phyloP scores from a whole-genome alignment of 2,329 filamentous ascomycete species.

The Hypocreales sp. region DNA sequence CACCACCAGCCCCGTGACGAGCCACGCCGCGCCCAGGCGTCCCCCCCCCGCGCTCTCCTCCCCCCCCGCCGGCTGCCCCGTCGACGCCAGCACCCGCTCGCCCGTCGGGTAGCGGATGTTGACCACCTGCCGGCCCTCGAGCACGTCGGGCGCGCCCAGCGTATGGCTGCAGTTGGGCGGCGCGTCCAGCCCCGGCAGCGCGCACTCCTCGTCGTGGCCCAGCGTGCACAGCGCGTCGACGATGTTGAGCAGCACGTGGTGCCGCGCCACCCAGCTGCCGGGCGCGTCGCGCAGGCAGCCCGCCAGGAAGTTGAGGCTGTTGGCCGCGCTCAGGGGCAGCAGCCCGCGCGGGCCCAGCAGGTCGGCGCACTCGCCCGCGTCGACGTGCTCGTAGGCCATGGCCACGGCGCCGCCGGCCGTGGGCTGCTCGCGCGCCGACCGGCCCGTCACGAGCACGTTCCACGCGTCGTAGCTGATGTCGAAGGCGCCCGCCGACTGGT shows the following conservation, averaged over 20 bases:
- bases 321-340: constrained; percentile 29
- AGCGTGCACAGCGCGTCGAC: constrained; percentile 29
- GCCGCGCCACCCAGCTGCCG: constrained; percentile 29
- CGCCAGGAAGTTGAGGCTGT: constrained; percentile 36
- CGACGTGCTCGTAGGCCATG: constrained; percentile 29
- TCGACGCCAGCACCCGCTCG: constrained; percentile 13
- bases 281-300: constrained; percentile 24
- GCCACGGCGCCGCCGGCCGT: constrained; percentile 28
- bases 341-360: constrained; percentile 28
- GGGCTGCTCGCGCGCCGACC: constrained; percentile 28
- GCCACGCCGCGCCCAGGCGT: too few species aligned
- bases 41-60: too few species aligned
- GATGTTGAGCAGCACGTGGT: constrained; percentile 36
- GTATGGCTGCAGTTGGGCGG: constrained; percentile 27
- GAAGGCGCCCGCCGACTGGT: constrained; percentile 39
- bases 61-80: too few species aligned
- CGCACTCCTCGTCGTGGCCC: constrained; percentile 30
- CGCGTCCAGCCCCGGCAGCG: constrained; percentile 22
- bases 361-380: constrained; percentile 26
- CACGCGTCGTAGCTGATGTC: constrained; percentile 47
- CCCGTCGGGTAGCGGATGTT: constrained; percentile 32
- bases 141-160: constrained; percentile 19
- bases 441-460: constrained; percentile 39
- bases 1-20: too few species aligned
- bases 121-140: constrained; percentile 25